Base-by-base conservation (phyloP, 2,329 filamentous ascomycete species). In the Fusarium vanettenii region DNA sequence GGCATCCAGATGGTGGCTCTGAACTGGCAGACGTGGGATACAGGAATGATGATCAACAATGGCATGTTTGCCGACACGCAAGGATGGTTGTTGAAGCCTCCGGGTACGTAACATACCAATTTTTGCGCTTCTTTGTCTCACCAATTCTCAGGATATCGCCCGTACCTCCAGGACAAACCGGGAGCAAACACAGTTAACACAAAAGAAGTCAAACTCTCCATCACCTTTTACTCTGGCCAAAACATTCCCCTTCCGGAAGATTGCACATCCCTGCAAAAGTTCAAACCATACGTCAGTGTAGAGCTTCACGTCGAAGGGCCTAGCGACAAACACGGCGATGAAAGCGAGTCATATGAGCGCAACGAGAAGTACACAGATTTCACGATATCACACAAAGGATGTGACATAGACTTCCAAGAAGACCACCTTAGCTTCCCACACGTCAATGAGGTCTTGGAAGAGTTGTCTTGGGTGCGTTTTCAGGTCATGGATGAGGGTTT, bases 31-130 rank as follows among this genome's bases (percentile, higher is more conserved):
- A 92, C 92, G 71, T 92, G 93, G 82, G 95, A 98, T 79, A 93
- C 94, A 76, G 95, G 94, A 31, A 97, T 97, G 92, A 98, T 98
- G 95, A 89, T 98, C 13, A 98, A 98, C 80, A 92, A 97, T 80
- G 95, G 91, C 76, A 97, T 97, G 94, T 98, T 98, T 82, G 89
- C 91, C 1, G 93, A 92, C 13, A 94, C 93, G 0, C 88, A 88
- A 16, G 95, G 96, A 22, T 98, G 95, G 86, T 91, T 96, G 2
- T 87, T 97, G 41, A 98, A 98, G 82, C 95, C 95, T 0, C 85
- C 89, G 73, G 94, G 93, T 87, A 79, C 52, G 79, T 31, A 20
- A 4, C 33, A 25, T 2, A 31, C 14, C n/a, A 11, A 20, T 11
- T 7, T 3, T 20, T 3, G 3, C 3, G 14, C 2, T 14, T 20